Conservation (phyloP, 164 flowering plant species). For the Warburgia ugandensis region DNA sequence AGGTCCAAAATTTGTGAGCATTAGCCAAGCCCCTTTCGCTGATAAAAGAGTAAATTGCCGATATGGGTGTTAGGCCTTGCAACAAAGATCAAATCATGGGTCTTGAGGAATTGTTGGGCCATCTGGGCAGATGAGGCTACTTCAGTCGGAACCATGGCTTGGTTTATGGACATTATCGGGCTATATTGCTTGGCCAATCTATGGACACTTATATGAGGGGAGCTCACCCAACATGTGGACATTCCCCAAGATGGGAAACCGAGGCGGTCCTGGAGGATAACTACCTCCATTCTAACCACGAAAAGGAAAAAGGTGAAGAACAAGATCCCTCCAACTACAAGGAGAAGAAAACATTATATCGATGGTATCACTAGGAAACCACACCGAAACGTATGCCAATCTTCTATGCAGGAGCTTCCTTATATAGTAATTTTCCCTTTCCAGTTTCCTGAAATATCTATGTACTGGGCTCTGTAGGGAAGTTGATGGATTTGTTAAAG, state of each 20-base stretch:
- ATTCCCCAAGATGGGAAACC: conserved; percentile 1
- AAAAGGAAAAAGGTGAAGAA: background rate
- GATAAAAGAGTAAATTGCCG: background rate
- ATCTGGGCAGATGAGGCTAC: conserved; percentile 14
- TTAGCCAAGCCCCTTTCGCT: background rate
- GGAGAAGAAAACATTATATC: too few relatives aligned
- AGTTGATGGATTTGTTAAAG: too few relatives aligned
- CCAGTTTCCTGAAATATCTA: too few relatives aligned
- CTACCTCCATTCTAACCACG: background rate
- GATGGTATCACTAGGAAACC: too few relatives aligned
- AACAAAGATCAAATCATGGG: conserved; percentile 12
- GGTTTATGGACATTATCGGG: conserved; percentile 14
- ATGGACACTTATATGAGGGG: conserved; percentile 7
- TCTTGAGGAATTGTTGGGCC: conserved; percentile 17
- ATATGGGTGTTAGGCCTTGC: background rate
- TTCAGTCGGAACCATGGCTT: conserved; percentile 8
- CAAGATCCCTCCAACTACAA: background rate
- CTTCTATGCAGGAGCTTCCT: too few relatives aligned
- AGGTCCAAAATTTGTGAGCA: background rate
- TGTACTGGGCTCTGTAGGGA: too few relatives aligned
- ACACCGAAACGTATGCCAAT: too few relatives aligned
- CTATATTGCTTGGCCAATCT: conserved; percentile 8
- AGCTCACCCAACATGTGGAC: background rate
- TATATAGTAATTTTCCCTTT: too few relatives aligned
- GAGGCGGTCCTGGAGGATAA: background rate